These are phyloP conservation scores for Naganishia sp. DNA, from an alignment of 1,284 basidiomycete genomes.

Conservation along the genomic window DNA sequence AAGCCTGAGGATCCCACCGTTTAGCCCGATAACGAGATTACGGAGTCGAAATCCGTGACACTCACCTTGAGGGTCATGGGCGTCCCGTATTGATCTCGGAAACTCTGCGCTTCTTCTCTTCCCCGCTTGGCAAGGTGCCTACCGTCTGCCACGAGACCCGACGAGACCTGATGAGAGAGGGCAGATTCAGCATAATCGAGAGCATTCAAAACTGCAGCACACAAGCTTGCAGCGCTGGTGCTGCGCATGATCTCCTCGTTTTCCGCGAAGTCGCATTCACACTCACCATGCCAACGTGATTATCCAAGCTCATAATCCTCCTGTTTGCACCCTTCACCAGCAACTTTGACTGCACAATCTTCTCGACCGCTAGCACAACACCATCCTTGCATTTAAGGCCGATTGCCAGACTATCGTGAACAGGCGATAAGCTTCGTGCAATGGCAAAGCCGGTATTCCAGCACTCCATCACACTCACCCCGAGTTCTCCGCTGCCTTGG, in stretches of 20 bases:
- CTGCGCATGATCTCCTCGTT: not conserved
- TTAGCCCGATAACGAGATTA: not conserved
- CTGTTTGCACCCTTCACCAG: slow-evolving; percentile 90
- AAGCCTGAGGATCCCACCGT: slow-evolving; percentile 57
- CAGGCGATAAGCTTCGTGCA: not conserved
- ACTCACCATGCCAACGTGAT: slow-evolving; percentile 84
- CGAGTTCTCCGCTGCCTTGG: slow-evolving; percentile 97
- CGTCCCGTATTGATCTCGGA: slow-evolving; percentile 73
- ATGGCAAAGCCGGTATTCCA: not conserved
- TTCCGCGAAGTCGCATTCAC: not conserved
- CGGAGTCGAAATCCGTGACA: not conserved
- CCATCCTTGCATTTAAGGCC: slow-evolving; percentile 92
- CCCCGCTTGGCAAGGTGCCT: slow-evolving; percentile 84
- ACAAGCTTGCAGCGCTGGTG: no score
- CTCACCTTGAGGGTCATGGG: slow-evolving; percentile 77
- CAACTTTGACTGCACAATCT: slow-evolving; percentile 95
- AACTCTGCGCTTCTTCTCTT: slow-evolving; percentile 77
- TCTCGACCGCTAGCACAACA: slow-evolving; percentile 92
- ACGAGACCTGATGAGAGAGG: slow-evolving; percentile 67
- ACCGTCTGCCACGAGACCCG: slow-evolving; percentile 92
- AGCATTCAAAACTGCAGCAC: no score
- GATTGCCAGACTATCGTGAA: slow-evolving; percentile 70
- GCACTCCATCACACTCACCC: slow-evolving; percentile 61
- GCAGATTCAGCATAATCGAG: not conserved
- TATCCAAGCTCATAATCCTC: slow-evolving; percentile 89